Evolutionary conservation across 164 flowering plant genomes (phyloP).

Genomic region (Kingdonia uniflora): DNA sequence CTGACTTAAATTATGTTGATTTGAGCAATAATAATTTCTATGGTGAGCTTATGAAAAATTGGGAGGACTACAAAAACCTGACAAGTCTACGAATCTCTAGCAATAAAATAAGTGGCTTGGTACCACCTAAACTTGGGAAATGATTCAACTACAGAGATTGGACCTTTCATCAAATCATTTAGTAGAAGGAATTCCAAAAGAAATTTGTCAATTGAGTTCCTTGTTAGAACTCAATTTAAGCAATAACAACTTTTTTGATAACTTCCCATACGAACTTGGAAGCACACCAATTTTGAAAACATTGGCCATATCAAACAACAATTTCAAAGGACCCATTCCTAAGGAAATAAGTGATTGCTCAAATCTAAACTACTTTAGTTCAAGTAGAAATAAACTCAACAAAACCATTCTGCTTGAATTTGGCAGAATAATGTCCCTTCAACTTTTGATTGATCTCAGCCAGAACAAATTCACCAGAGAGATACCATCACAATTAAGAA

Average conservation of each 20-base stretch:
- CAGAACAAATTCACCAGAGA: neutral
- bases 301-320: neutral
- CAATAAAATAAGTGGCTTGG: neutral
- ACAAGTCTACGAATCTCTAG: neutral
- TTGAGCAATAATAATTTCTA: neutral
- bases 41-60: neutral
- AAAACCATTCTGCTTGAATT: neutral
- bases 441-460: neutral
- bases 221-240: neutral
- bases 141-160: neutral
- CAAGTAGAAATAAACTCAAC: neutral
- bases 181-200: neutral
- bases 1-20: neutral
- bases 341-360: neutral
- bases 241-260: neutral
- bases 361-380: neutral
- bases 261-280: neutral
- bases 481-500: conserved; percentile 5
- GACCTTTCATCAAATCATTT: neutral
- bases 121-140: neutral
- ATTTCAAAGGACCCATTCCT: neutral
- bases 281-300: neutral
- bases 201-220: neutral
- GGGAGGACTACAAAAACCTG: neutral
- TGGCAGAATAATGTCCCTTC: too few species aligned